Conservation (phyloP, 2,329 filamentous ascomycete genomes). For the Sclerotinia borealis region DNA sequence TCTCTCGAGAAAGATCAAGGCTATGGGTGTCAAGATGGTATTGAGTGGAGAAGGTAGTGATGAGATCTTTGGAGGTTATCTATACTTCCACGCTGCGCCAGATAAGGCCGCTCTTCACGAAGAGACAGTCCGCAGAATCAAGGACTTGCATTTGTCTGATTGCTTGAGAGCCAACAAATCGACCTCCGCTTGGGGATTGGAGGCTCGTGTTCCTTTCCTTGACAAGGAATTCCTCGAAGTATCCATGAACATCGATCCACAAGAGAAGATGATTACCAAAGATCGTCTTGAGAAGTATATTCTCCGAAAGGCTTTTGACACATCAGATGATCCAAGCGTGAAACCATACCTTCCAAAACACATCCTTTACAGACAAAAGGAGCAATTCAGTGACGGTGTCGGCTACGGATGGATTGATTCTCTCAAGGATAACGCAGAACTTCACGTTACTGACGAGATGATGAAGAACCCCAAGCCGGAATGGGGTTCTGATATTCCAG, state of each 20-base stretch:
- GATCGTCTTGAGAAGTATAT: constrained; percentile 88
- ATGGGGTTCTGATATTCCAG: constrained; percentile 88
- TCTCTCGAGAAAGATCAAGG: constrained; percentile 97
- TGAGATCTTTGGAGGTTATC: constrained; percentile 96
- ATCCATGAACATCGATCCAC: constrained; percentile 87
- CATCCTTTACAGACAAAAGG: constrained; percentile 98
- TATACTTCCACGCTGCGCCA: constrained; percentile 96
- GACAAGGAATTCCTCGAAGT: constrained; percentile 95
- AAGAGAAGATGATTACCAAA: constrained; percentile 87
- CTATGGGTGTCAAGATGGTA: constrained; percentile 99
- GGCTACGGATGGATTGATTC: constrained; percentile 99
- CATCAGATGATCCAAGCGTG: constrained; percentile 71
- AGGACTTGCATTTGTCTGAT: constrained; percentile 95
- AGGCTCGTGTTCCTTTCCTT: constrained; percentile 95
- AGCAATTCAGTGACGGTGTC: constrained; percentile 98
- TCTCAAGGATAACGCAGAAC: constrained; percentile 88
- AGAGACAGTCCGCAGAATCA: constrained; percentile 88
- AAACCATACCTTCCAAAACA: constrained; percentile 89
- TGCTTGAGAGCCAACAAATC: constrained; percentile 99
- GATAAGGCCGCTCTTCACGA: constrained; percentile 89
- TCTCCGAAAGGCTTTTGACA: constrained; percentile 95
- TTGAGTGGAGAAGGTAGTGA: constrained; percentile 94
- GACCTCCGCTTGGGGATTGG: constrained; percentile 94
- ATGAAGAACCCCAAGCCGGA: constrained; percentile 97
- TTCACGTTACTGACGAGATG: constrained; percentile 90